Conservation (phyloP, 2,329 filamentous ascomycete species). For the Trichoderma brevicompactum region DNA sequence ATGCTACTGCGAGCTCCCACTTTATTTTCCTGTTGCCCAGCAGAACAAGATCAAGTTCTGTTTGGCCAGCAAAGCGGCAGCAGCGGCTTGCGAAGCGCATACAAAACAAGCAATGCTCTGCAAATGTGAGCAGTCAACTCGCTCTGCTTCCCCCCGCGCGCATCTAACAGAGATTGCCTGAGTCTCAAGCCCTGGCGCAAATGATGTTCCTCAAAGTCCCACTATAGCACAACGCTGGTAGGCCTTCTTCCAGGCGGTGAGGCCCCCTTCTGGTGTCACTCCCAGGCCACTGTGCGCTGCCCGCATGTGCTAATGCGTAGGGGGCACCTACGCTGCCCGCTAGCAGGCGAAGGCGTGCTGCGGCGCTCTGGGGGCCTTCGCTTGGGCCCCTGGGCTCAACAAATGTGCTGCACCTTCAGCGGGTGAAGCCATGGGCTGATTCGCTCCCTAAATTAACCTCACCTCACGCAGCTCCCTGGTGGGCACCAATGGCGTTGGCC, state of each 20-base stretch:
- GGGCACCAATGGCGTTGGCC: constrained; percentile 11
- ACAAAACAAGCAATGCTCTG: neutral
- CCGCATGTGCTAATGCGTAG: neutral
- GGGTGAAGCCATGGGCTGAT: constrained; percentile 14
- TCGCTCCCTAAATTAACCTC: constrained; percentile 24
- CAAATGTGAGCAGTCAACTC: constrained; percentile 22
- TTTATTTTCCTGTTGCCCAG: neutral
- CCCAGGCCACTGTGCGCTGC: neutral
- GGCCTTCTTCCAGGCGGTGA: constrained; percentile 11
- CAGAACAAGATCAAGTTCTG: neutral
- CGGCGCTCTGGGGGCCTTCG: constrained; percentile 7
- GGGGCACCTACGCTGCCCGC: constrained; percentile 13
- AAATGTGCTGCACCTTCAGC: neutral
- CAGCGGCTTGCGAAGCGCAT: neutral
- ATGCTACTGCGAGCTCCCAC: no score
- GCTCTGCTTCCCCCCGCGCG: neutral
- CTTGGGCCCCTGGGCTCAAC: constrained; percentile 24
- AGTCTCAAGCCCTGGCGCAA: constrained; percentile 5
- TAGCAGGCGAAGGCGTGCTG: constrained; percentile 14
- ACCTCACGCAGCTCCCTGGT: neutral
- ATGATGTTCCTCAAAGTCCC: constrained; percentile 6
- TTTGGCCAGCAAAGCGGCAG: neutral
- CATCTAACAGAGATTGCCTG: constrained; percentile 4
- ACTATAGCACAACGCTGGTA: neutral
- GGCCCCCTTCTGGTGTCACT: neutral